Conservation (phyloP, 225 moss, liverwort and hornwort genomes). For the Ulota crispa region DNA sequence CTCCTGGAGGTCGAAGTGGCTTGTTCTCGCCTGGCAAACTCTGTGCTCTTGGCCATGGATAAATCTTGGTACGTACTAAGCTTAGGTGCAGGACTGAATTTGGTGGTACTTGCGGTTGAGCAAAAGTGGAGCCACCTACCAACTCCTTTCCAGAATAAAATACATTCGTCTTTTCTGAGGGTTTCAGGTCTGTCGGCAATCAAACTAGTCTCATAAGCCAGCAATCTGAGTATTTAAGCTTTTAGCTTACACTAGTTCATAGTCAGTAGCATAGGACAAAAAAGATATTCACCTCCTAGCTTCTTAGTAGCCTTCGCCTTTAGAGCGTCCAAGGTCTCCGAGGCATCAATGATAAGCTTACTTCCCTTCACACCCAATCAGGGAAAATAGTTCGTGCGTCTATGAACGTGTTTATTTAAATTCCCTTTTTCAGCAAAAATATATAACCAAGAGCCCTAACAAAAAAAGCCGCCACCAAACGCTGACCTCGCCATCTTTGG, state of each 20-base stretch:
- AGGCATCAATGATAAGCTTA: slow-evolving; percentile 90
- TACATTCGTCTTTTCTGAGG: slow-evolving; percentile 82
- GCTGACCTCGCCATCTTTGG: not conserved
- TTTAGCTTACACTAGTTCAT: slow-evolving; percentile 17
- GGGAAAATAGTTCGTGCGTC: not conserved
- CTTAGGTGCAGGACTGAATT: slow-evolving; percentile 89
- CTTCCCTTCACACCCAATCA: slow-evolving; percentile 87
- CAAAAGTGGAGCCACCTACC: slow-evolving; percentile 77
- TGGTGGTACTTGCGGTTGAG: slow-evolving; percentile 95
- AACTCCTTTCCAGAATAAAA: slow-evolving; percentile 93
- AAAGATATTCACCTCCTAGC: slow-evolving; percentile 68
- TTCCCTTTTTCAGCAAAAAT: not conserved
- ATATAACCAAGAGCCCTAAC: not conserved
- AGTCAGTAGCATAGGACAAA: slow-evolving; percentile 23
- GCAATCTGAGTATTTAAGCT: not conserved
- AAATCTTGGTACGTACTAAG: slow-evolving; percentile 76
- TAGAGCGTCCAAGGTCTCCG: slow-evolving; percentile 75
- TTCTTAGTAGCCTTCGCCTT: slow-evolving; percentile 89
- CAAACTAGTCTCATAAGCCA: slow-evolving; percentile 32
- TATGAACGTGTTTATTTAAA: not conserved
- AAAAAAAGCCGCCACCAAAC: slow-evolving; percentile 9
- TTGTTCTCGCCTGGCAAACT: slow-evolving; percentile 93
- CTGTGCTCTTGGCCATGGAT: slow-evolving; percentile 97
- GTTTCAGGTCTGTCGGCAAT: slow-evolving; percentile 81
- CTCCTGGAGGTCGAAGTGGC: slow-evolving; percentile 88